phyloP scores from a whole-genome alignment of 306 rosid genomes.

The Trifolium repens region DNA sequence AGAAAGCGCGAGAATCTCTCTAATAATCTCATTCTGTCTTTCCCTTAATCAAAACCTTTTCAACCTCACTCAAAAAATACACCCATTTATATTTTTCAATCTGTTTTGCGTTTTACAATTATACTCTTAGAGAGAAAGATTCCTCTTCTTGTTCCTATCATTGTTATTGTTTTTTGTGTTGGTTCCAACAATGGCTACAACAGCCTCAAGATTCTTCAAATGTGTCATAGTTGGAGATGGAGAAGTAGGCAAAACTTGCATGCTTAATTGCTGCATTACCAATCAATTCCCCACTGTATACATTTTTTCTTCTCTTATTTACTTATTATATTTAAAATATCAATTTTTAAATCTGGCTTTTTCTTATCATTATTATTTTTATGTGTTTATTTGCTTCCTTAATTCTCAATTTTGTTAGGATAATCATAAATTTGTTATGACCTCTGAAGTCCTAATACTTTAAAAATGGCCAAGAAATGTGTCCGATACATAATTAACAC shows the following conservation, averaged over 20 bases:
- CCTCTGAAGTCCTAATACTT: no score
- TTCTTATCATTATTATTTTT: no score
- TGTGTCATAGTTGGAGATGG: constrained; percentile 95
- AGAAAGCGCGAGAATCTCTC: neutral
- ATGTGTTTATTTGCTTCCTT: no score
- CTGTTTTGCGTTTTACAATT: neutral
- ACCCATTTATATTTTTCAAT: constrained; percentile 24
- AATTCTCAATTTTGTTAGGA: no score
- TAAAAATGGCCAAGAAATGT: no score
- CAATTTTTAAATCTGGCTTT: no score
- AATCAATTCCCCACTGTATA: constrained; percentile 85
- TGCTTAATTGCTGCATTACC: constrained; percentile 92
- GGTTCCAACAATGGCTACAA: constrained; percentile 72
- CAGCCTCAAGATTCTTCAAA: constrained; percentile 84
- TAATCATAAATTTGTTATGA: no score
- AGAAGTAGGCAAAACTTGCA: constrained; percentile 95
- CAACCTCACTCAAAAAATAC: constrained; percentile 48
- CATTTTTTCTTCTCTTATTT: neutral
- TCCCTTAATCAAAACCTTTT: constrained; percentile 52
- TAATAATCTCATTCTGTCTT: constrained; percentile 21
- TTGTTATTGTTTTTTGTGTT: neutral
- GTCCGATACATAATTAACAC: no score
- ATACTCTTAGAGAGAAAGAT: constrained; percentile 2
- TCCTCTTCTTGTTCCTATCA: neutral
- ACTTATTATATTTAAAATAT: neutral